phyloP scores from a whole-genome alignment of 495 filamentous ascomycete species.

The Penicillium nucicola region DNA sequence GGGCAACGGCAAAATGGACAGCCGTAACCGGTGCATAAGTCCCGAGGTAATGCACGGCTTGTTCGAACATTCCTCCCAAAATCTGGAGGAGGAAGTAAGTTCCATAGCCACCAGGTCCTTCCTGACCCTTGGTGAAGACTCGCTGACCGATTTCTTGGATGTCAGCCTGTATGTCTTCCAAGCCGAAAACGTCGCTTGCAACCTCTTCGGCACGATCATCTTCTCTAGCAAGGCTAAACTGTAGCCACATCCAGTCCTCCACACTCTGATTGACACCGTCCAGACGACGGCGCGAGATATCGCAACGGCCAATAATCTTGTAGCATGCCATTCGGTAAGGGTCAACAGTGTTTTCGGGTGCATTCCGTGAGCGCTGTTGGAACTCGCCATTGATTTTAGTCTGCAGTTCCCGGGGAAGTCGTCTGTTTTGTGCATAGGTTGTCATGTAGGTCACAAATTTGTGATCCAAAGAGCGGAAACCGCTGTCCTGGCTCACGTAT shows the following conservation, averaged over 20 bases:
- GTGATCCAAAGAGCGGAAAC: constrained; percentile 86
- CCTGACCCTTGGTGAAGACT: constrained; percentile 73
- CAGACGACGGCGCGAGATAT: constrained; percentile 73
- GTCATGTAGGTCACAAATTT: constrained; percentile 88
- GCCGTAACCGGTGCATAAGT: constrained; percentile 85
- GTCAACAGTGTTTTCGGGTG: constrained; percentile 83
- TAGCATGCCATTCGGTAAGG: constrained; percentile 97
- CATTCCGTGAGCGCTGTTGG: constrained; percentile 75
- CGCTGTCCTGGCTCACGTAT: constrained; percentile 76
- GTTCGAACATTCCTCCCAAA: constrained; percentile 91
- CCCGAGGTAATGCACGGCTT: constrained; percentile 86
- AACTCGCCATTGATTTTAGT: constrained; percentile 87
- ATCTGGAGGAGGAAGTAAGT: constrained; percentile 91
- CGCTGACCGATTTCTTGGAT: constrained; percentile 84
- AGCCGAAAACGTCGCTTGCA: constrained; percentile 82
- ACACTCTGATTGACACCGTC: constrained; percentile 77
- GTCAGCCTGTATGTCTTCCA: constrained; percentile 79
- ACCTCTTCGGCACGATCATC: constrained; percentile 77
- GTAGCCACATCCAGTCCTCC: constrained; percentile 97
- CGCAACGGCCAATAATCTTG: constrained; percentile 94
- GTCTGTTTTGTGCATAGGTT: constrained; percentile 67
- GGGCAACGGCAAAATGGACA: constrained; percentile 88
- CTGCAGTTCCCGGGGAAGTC: constrained; percentile 72
- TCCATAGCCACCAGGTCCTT: constrained; percentile 73
- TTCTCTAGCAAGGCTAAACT: constrained; percentile 88